These are phyloP conservation scores for Nannizzia gypsea DNA, from an alignment of 2,329 filamentous ascomycete genomes.

Conservation along the genomic window DNA sequence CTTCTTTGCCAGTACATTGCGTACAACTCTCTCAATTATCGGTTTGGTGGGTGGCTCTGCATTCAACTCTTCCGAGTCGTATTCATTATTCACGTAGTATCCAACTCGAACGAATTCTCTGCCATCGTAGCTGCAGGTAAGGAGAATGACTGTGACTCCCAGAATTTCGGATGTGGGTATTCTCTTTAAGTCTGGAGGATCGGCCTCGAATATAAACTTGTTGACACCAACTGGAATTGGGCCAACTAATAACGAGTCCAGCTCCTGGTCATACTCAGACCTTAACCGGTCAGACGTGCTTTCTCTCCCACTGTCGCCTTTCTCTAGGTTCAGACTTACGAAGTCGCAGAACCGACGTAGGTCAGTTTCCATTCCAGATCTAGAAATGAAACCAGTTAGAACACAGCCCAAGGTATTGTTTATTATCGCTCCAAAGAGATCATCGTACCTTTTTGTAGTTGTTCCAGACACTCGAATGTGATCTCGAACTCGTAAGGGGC, in stretches of 20 bases:
- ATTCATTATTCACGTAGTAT: constrained; percentile 99
- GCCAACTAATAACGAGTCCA: constrained; percentile 89
- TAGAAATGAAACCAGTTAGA: constrained; percentile 29
- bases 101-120: constrained; percentile 96
- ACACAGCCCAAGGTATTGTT: background rate
- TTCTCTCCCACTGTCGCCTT: background rate
- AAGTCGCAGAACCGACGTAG: constrained; percentile 96
- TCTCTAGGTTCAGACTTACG: constrained; percentile 46
- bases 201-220: constrained; percentile 96
- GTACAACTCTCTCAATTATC: constrained; percentile 77
- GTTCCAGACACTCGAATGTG: constrained; percentile 94
- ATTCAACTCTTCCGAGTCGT: constrained; percentile 79
- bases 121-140: constrained; percentile 92
- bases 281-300: constrained; percentile 37
- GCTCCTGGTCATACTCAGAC: constrained; percentile 94
- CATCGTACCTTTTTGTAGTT: constrained; percentile 69
- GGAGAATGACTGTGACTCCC: constrained; percentile 89
- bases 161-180: constrained; percentile 94
- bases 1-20: constrained; percentile 93
- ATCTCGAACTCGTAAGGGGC: constrained; percentile 96
- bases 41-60: constrained; percentile 86
- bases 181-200: constrained; percentile 75
- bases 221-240: constrained; percentile 97
- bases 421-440: too few relatives aligned
- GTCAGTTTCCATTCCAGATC: constrained; percentile 99